Conservation (phyloP, 176 grass and related monocot species). For the Phragmites australis region DNA sequence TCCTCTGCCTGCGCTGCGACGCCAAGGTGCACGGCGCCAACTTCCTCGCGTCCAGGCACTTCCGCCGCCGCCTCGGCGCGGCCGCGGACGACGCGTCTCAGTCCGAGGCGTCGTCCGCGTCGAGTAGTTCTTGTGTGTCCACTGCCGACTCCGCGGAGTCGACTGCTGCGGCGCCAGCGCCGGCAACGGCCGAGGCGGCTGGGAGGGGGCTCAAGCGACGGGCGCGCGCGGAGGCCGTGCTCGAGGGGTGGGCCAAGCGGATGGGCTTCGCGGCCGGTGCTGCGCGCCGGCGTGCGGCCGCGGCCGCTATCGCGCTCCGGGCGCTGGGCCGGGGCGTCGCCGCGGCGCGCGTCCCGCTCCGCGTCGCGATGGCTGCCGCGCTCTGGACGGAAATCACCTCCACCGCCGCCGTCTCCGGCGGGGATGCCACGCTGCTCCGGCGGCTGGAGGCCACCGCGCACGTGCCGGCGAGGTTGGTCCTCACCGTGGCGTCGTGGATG, state of each 20-base stretch:
- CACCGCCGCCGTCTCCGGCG: not conserved
- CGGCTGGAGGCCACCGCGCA: constrained; percentile 46
- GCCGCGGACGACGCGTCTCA: not conserved
- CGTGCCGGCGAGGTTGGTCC: constrained; percentile 49
- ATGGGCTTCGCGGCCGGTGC: constrained; percentile 9
- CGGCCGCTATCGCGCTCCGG: not conserved
- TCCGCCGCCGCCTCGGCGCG: constrained; percentile 41
- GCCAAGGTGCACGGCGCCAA: constrained; percentile 85
- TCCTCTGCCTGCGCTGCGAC: constrained; percentile 77
- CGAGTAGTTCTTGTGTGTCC: constrained; percentile 51
- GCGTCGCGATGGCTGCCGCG: constrained; percentile 59
- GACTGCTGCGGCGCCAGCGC: not conserved
- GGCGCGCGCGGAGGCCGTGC: constrained; percentile 32
- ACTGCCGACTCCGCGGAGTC: constrained; percentile 42
- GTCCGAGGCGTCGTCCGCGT: constrained; percentile 13
- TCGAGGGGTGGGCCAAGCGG: constrained; percentile 45
- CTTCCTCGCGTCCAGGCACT: constrained; percentile 83
- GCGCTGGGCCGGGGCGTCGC: constrained; percentile 26
- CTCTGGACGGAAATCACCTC: constrained; percentile 41
- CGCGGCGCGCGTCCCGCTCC: constrained; percentile 29
- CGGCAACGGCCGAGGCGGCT: not conserved
- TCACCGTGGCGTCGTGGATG: constrained; percentile 48
- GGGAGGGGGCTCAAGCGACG: not conserved
- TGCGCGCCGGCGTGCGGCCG: constrained; percentile 20
- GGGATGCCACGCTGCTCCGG: constrained; percentile 22